Base-by-base conservation (phyloP, 352 stramenopile species). In the Globisporangium parvum region DNA sequence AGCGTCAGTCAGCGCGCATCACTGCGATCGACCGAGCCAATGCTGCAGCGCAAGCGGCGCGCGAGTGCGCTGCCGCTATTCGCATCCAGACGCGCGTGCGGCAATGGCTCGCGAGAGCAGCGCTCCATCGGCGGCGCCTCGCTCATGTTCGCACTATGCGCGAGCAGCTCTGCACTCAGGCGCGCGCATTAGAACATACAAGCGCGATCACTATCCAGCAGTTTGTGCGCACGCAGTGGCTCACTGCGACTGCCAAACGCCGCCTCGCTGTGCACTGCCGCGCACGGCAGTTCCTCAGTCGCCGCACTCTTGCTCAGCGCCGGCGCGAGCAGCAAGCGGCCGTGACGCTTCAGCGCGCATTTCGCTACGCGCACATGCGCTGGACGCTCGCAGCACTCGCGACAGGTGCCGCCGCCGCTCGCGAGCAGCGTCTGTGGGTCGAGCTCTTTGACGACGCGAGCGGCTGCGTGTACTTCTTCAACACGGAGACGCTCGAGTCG, bases 391-490 rank as follows among this genome's bases (percentile, higher is more conserved):
- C 70, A 21, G 49, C 49, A 37, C 57, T 79, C n/a, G 62, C 79
- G 28, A 59, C 57, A 26, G 73, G 72, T 31, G 48, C 14, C 5
- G 59, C 63, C 26, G 4, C 15, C 10, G 8, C 31, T 14, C 5
- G 10, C 6, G 41, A 52, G 37, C 48, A 65, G 35, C 42, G 47
- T 24, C 31, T 55, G 12, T 91, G 81, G 81, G 73, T 89, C 10
- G 81, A 89, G 63, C 70, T 87, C 18, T 74, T 89, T 41, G 81
- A 91, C 55, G 79, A 89, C 46, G 56, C 50, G 8, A 88, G 70
- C 47, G 75, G 81, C 8, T 84, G 54, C 28, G 68, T 81, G 35
- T 91, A 88, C 70, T 91, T 85, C 55, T 86, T 80, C 62, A 77
- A 89, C 58, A 60, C 65, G 5, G 62, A 64, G 28, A 89, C 75